Base-by-base conservation (phyloP, 768 basidiomycete genomes). In the Leccinum disarticulatum region DNA sequence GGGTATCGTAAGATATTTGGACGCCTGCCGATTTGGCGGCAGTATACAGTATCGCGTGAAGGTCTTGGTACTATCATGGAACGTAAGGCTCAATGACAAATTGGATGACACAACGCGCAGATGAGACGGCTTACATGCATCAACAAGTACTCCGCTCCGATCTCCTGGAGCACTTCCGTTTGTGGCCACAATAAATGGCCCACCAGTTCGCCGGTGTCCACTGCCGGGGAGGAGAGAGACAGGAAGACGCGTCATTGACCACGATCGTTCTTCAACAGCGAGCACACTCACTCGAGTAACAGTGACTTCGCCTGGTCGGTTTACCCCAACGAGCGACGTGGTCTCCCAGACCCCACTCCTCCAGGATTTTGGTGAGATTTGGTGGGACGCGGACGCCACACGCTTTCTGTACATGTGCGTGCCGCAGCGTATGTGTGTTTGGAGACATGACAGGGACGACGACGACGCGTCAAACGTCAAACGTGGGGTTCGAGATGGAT, bases 361-460 rank as follows among this genome's bases (percentile, higher is more conserved):
- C 74, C 25, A 85, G 72, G 1, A 85, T 72, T 52, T 77, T 77
- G 51, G 82, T 83, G 76, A 85, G 78, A 64, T 85, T 85, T 0
- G 85, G 83, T 31, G 82, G 82, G 4, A 83, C 74, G 25, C 79
- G 76, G 13, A 80, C 66, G 13, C 80, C 80, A 13, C 69, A 76
- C 11, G 66, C 62, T 25, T 68, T 71, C 77, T 80, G 50, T 49
- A 10, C 22, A 22, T 41, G 17, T 43, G 46, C 25, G 27, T 27
- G 15, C 4, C 38, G 17, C 38, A 17, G n/a, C 14, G 10, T 13
- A 38, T 41, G 33, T 6, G 33, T 61, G 27, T 14, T 35, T 6
- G 13, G 35, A 35, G 35, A 35, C 25, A 27, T 5, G 46, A 46
- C 46, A 17, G n/a, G n/a, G 14, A 15, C 48, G 46, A 47, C 46